Evolutionary conservation across 768 basidiomycete genomes (phyloP), one percentile per base, ranked within the genome.

Genomic region (Mycena metata): DNA sequence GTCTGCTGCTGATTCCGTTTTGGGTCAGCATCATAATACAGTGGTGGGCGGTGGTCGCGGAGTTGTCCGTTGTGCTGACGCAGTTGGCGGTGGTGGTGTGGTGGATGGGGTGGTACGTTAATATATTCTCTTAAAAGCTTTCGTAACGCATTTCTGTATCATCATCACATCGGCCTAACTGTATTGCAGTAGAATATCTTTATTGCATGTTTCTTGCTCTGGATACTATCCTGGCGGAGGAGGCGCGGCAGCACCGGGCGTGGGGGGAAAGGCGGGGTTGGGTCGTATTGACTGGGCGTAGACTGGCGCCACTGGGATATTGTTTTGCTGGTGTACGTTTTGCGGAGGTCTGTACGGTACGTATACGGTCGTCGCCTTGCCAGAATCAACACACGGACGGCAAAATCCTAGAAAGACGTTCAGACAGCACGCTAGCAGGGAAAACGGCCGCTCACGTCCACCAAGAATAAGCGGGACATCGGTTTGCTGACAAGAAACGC

Each of bases 401-500:
- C 91, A 93, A 74, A 84, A 92, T 66, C 89, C 91, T 93, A 59
- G 5, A 60, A 51, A 35, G 21, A 36, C 10, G 16, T 45, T 61
- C 24, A 26, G 54, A 23, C 3, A 26, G 19, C 23, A 33, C 41
- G 43, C 16, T 46, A 6, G 43, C 21, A 50, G 16, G 26, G 13
- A 8, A 11, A 21, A 41, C 50, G 13, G 42, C 35, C 21, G 84
- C 91, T 84, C 71, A 93, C 92, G 85, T 46, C 92, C 92, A 64
- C 91, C 91, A 75, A 90, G 83, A 59, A 93, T 87, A n/a, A 94
- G 82, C 9, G 92, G 92, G 16, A 93, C 92, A 73, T 91, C 90
- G 17, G 84, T 86, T 75, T 87, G 84, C 49, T 86, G 85, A 76
- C 92, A 94, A 8, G 86, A 79, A 43, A 84, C 79, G 69, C 92